Evolutionary conservation across 2,329 filamentous ascomycete species (phyloP).

Genomic region (Thielaviopsis punctulata): DNA sequence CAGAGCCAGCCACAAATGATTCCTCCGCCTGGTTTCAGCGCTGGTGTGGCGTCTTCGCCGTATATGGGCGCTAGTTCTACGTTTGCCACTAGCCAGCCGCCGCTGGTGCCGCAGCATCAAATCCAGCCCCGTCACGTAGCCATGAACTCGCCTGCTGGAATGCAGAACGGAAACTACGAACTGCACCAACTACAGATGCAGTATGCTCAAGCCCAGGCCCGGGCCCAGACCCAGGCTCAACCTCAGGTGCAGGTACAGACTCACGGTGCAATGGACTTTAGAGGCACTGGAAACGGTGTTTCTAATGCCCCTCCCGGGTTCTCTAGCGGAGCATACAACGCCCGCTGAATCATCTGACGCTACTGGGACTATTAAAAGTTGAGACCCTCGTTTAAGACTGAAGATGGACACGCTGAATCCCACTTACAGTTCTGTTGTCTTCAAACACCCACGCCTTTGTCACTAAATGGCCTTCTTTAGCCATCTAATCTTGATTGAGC

Average conservation of each 20-base stretch:
- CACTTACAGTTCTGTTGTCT: too few relatives aligned
- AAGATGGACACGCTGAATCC: too few relatives aligned
- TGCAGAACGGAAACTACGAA: background rate
- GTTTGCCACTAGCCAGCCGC: background rate
- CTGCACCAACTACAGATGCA: background rate
- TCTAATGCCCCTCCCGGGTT: constrained; percentile 3
- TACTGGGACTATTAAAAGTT: background rate
- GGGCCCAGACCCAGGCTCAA: background rate
- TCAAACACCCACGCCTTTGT: too few relatives aligned
- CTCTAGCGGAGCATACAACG: background rate
- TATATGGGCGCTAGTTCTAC: background rate
- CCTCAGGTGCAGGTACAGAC: background rate
- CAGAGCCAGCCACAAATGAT: background rate
- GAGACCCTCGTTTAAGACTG: too few relatives aligned
- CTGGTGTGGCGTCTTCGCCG: background rate
- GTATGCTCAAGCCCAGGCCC: background rate
- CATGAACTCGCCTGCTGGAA: background rate
- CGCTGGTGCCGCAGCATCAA: too few relatives aligned
- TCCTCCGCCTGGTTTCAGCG: constrained; percentile 2
- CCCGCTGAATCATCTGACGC: background rate
- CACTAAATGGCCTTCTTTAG: too few relatives aligned
- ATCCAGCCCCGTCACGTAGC: constrained; percentile 5
- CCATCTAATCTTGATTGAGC: too few relatives aligned
- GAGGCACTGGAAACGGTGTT: background rate
- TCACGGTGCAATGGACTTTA: background rate